Evolutionary conservation across 768 basidiomycete species (phyloP).

Genomic region (Dendrothele bispora): DNA sequence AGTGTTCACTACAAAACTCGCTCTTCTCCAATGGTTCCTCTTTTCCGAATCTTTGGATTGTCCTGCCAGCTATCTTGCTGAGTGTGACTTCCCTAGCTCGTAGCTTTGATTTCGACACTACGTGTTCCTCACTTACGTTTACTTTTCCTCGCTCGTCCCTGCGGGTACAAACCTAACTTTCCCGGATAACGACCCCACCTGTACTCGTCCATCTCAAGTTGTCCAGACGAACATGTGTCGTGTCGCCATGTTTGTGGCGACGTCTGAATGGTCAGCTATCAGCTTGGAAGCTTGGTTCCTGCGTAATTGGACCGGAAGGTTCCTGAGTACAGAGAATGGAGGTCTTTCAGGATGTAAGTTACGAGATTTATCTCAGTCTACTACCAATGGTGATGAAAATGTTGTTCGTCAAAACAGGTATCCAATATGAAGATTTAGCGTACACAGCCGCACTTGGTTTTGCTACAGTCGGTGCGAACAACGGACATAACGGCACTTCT

Average conservation of each 20-base stretch:
- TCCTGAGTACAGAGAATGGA: constrained; percentile 11
- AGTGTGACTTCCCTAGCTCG: too few relatives aligned
- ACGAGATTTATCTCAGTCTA: background rate
- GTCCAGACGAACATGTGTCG: constrained; percentile 8
- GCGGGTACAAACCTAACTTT: constrained; percentile 1
- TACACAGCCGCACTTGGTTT: constrained; percentile 14
- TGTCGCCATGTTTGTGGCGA: constrained; percentile 10
- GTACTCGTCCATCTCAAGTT: background rate
- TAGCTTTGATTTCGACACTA: background rate
- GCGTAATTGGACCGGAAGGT: constrained; percentile 9
- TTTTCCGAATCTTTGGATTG: too few relatives aligned
- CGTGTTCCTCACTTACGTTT: background rate
- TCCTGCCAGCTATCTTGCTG: too few relatives aligned
- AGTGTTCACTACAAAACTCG: too few relatives aligned
- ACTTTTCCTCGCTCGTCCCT: background rate
- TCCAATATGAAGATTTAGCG: constrained; percentile 12
- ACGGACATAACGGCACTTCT: constrained; percentile 16
- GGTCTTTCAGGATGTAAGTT: constrained; percentile 11
- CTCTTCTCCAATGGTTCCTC: too few relatives aligned
- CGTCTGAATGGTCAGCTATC: constrained; percentile 7
- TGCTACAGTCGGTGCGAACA: constrained; percentile 15
- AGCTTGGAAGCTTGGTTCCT: constrained; percentile 14
- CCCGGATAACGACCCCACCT: background rate
- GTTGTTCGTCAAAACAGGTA: constrained; percentile 16
- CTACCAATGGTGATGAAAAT: background rate